Evolutionary conservation across 805 yeast species (phyloP).

Genomic region (Kodamaea jinghongensis): DNA sequence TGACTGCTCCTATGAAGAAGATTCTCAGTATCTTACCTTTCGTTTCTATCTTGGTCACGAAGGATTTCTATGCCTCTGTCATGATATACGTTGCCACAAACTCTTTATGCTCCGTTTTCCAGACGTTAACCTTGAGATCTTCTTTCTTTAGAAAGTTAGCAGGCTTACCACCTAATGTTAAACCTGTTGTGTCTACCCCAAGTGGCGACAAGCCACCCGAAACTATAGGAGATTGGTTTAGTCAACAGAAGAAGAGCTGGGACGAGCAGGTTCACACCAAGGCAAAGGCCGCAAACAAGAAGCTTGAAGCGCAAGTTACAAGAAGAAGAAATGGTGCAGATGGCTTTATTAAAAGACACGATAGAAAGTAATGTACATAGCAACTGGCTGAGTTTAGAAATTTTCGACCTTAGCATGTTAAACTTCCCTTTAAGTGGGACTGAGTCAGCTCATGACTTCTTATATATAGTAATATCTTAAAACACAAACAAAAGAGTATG

Average conservation of each 20-base stretch:
- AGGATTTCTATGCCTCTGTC: slow-evolving; percentile 81
- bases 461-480: no score
- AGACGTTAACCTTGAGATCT: slow-evolving; percentile 64
- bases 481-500: no score
- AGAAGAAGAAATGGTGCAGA: slow-evolving; percentile 31
- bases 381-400: no score
- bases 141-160: slow-evolving; percentile 53
- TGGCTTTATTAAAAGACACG: slow-evolving; percentile 41
- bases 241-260: slow-evolving; percentile 29
- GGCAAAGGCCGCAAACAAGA: slow-evolving; percentile 34
- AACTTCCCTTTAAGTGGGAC: no score
- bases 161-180: slow-evolving; percentile 60
- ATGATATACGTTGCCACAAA: slow-evolving; percentile 83
- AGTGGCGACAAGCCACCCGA: slow-evolving; percentile 21
- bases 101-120: slow-evolving; percentile 70
- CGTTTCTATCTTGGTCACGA: slow-evolving; percentile 82
- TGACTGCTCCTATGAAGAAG: slow-evolving; percentile 60
- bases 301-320: slow-evolving; percentile 31
- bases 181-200: slow-evolving; percentile 31
- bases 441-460: no score
- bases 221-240: slow-evolving; percentile 38
- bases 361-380: not conserved
- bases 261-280: slow-evolving; percentile 32
- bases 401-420: no score
- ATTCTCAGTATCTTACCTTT: slow-evolving; percentile 73